These are phyloP conservation scores for Colletotrichum graminicola DNA, from an alignment of 2,329 filamentous ascomycete genomes.

Conservation along the genomic window DNA sequence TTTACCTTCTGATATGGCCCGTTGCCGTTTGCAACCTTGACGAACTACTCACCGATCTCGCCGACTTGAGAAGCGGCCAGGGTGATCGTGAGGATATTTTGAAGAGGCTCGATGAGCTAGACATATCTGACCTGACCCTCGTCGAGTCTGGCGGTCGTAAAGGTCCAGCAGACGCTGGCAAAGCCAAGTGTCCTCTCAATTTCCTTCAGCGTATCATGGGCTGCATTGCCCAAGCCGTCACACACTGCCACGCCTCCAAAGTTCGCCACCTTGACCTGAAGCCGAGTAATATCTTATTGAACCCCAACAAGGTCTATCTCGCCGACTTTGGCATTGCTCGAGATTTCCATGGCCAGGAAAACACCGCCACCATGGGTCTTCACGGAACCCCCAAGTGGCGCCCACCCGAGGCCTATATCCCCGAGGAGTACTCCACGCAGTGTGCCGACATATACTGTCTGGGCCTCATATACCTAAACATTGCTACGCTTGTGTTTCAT, in stretches of 20 bases:
- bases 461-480: slow-evolving; percentile 59
- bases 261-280: slow-evolving; percentile 63
- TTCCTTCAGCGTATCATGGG: slow-evolving; percentile 59
- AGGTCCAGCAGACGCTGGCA: not conserved
- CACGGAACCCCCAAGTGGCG: slow-evolving; percentile 60
- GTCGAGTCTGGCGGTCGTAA: slow-evolving; percentile 48
- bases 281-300: slow-evolving; percentile 61
- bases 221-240: slow-evolving; percentile 58
- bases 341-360: slow-evolving; percentile 59
- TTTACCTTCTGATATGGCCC: slow-evolving; percentile 62
- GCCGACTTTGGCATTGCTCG: slow-evolving; percentile 64
- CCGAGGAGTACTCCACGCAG: slow-evolving; percentile 58
- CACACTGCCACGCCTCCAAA: slow-evolving; percentile 56
- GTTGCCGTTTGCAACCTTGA: slow-evolving; percentile 61
- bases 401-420: slow-evolving; percentile 58
- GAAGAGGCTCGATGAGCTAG: slow-evolving; percentile 54
- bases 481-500: slow-evolving; percentile 59
- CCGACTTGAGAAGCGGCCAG: slow-evolving; percentile 53
- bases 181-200: slow-evolving; percentile 52
- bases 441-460: slow-evolving; percentile 63
- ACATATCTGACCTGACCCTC: slow-evolving; percentile 53
- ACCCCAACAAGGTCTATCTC: slow-evolving; percentile 59
- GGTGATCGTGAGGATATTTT: slow-evolving; percentile 57
- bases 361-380: slow-evolving; percentile 57
- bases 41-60: slow-evolving; percentile 58